A percentile compares a stretch with the other conserved stretches of the same genome.
phyloP scores from a whole-genome alignment of 148 eudicot species.

The Fallopia convolvulus region DNA sequence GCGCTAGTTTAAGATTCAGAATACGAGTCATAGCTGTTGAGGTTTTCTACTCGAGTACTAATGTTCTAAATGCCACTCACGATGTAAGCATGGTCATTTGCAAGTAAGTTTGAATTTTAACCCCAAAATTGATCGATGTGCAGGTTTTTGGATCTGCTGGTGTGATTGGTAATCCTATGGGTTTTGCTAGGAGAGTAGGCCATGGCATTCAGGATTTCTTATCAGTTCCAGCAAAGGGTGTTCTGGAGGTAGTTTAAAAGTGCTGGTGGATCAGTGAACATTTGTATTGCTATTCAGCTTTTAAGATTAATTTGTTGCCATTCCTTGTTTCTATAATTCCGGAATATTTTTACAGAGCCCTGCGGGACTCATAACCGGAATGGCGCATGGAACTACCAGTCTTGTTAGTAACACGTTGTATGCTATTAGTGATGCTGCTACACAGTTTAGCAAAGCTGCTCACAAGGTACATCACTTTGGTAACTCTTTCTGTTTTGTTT shows the following conservation, averaged over 20 bases:
- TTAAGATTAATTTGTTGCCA: background rate
- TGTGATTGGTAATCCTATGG: slow-evolving; percentile 96
- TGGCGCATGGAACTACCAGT: slow-evolving; percentile 93
- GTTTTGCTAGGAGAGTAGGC: slow-evolving; percentile 89
- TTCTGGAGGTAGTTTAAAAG: slow-evolving; percentile 52
- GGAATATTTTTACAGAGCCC: slow-evolving; percentile 51
- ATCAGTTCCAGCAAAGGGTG: slow-evolving; percentile 78
- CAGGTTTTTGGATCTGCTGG: slow-evolving; percentile 99
- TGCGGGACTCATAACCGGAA: slow-evolving; percentile 72
- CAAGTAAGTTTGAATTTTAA: background rate
- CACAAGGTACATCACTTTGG: slow-evolving; percentile 57
- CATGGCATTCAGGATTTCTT: slow-evolving; percentile 86
- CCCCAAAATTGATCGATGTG: slow-evolving; percentile 10
- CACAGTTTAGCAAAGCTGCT: slow-evolving; percentile 93
- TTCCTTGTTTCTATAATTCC: slow-evolving; percentile 6
- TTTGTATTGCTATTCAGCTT: background rate
- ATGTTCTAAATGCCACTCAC: background rate
- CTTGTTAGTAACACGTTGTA: slow-evolving; percentile 82
- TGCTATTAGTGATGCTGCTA: slow-evolving; percentile 95
- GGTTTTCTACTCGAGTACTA: background rate
- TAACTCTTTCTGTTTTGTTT: background rate
- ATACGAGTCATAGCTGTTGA: background rate
- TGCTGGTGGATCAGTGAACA: background rate
- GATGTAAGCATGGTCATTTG: background rate
- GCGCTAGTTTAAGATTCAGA: background rate